Evolutionary conservation across 345 rosid species (phyloP), one percentile per base, ranked within the genome.

Genomic region (Hibiscus mutabilis): DNA sequence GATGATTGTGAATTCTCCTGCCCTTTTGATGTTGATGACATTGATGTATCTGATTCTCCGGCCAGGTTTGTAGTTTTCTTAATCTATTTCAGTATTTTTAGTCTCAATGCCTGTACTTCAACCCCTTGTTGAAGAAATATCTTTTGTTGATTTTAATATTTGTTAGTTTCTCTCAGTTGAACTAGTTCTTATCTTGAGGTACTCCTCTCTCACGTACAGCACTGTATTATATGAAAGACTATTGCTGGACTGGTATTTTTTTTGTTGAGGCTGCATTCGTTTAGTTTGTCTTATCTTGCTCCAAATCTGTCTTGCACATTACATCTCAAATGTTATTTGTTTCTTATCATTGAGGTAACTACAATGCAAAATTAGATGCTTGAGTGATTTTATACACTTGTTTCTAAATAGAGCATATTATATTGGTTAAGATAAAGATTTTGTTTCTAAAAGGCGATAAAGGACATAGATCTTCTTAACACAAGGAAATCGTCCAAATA

Each of bases 11-110:
- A 88, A 58, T 93, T 89, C 75, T 85, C 96, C n/a, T 88, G 97
- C 81, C 96, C 97, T 75, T 91, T 93, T 59, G 96, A 84, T 75
- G 88, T 91, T 61, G 98, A 93, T 79, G 97, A 93, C 76, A 85
- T 87, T 42, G 97, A 91, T 2, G 74, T 76, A 42, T 80, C 88
- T 67, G 95, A 83, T 81, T 82, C 82, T 70, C 97, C 77, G 52
- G 74, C 76, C 82, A 87, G 92, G 98, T 91, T 75, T 19, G 55
- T 66, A 44, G 25, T 40, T 68, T 70, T 47, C 5, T 47, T 47
- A 35, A 6, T 16, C 40, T 11, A 44, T 46, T 24, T 59, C 44
- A 42, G 52, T 47, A 47, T 47, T 47, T 14, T 18, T 3, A n/a
- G 44, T 71, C 33, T 37, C 42, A 37, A 37, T 37, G 42, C 42